Evolutionary conservation across 1,284 basidiomycete genomes (phyloP).

Genomic region (Lentinus polychrous): DNA sequence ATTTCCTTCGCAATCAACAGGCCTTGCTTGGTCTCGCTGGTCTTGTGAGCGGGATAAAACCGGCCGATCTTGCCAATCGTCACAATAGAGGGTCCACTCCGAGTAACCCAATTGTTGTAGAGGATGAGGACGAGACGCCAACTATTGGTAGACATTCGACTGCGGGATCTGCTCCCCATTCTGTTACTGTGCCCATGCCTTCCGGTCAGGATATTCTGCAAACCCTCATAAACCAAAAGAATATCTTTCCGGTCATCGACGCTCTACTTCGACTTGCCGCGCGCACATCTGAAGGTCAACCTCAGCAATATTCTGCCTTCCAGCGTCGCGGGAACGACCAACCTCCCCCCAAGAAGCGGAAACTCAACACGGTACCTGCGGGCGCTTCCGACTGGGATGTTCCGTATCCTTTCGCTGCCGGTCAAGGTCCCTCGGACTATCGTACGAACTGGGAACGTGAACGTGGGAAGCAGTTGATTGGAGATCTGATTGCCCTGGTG

Average conservation of each 20-base stretch:
- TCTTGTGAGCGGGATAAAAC: constrained; percentile 55
- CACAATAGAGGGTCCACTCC: constrained; percentile 44
- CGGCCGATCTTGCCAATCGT: constrained; percentile 38
- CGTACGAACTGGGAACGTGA: constrained; percentile 53
- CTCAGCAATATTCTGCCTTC: constrained; percentile 10
- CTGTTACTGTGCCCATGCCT: constrained; percentile 36
- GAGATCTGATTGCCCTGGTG: constrained; percentile 54
- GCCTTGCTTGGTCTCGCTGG: constrained; percentile 66
- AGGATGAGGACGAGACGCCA: constrained; percentile 42
- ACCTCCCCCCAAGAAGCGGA: constrained; percentile 46
- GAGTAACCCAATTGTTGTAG: constrained; percentile 62
- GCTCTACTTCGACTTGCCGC: constrained; percentile 47
- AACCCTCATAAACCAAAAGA: constrained; percentile 53
- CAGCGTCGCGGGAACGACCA: constrained; percentile 16
- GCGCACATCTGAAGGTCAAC: constrained; percentile 8
- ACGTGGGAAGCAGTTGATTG: constrained; percentile 51
- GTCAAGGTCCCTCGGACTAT: constrained; percentile 62
- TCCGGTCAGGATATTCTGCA: constrained; percentile 51
- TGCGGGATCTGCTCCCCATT: constrained; percentile 15
- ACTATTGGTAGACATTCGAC: constrained; percentile 14
- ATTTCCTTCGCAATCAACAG: constrained; percentile 66
- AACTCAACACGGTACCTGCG: constrained; percentile 59
- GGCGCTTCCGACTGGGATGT: constrained; percentile 76
- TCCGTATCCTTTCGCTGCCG: constrained; percentile 64
- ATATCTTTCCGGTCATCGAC: constrained; percentile 59